These are phyloP conservation scores for Sanguinoderma infundibulare DNA, from an alignment of 1,284 basidiomycete species.

Conservation along the genomic window DNA sequence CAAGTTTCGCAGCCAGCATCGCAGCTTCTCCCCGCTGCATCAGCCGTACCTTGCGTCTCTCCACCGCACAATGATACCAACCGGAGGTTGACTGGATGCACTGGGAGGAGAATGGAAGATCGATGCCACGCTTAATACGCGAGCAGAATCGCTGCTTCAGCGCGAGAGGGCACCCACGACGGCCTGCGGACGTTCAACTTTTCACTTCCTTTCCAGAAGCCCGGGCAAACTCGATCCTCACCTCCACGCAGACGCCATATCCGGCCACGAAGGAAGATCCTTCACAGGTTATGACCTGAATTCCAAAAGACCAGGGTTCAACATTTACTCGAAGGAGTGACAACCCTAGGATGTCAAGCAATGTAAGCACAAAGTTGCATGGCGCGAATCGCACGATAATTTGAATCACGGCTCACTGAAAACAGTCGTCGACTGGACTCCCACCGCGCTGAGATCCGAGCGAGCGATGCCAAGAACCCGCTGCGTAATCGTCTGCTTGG, in stretches of 20 bases:
- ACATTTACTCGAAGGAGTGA: not conserved
- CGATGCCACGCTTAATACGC: conserved; percentile 8
- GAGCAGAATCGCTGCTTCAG: not conserved
- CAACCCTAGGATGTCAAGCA: not conserved
- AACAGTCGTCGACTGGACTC: not conserved
- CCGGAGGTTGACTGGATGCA: not conserved
- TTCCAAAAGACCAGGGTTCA: too few species aligned
- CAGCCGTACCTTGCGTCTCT: conserved; percentile 3
- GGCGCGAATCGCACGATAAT: not conserved
- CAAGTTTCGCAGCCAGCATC: not conserved
- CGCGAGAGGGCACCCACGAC: not conserved
- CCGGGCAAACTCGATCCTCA: not conserved
- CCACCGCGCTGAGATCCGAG: conserved; percentile 3
- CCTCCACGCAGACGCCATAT: not conserved
- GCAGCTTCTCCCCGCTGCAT: not conserved
- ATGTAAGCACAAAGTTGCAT: not conserved
- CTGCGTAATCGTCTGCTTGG: not conserved
- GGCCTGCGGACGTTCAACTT: not conserved
- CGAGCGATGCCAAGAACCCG: conserved; percentile 3
- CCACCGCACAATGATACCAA: not conserved
- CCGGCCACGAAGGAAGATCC: not conserved
- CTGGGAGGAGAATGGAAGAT: conserved; percentile 1
- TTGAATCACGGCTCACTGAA: not conserved
- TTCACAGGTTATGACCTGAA: not conserved
- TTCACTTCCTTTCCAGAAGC: not conserved